These are phyloP conservation scores for Penicillium tannophilum DNA, from an alignment of 495 filamentous ascomycete species.

Conservation along the genomic window DNA sequence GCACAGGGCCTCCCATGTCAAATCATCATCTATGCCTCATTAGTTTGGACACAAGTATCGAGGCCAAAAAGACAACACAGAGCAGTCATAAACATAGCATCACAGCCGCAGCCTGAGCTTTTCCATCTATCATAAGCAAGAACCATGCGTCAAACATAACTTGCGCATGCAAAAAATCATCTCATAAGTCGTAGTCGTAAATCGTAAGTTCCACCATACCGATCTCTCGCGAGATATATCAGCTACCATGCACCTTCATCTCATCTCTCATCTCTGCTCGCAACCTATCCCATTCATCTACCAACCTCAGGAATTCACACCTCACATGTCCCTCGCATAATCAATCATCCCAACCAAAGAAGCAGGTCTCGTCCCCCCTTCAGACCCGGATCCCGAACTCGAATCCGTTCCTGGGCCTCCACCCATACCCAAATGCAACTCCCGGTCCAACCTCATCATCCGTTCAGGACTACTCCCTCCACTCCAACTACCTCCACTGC, in stretches of 20 bases:
- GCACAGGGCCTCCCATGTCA: slow-evolving; percentile 5
- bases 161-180: slow-evolving; percentile 11
- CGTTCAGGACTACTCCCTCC: slow-evolving; percentile 58
- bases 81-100: slow-evolving; percentile 4
- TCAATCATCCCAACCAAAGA: slow-evolving; percentile 5
- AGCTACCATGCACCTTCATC: background rate
- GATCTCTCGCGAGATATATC: slow-evolving; percentile 3
- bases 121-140: slow-evolving; percentile 24
- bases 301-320: too few species aligned
- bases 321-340: slow-evolving; percentile 2
- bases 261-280: background rate
- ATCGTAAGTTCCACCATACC: slow-evolving; percentile 7
- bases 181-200: slow-evolving; percentile 20
- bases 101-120: slow-evolving; percentile 6
- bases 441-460: slow-evolving; percentile 33
- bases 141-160: slow-evolving; percentile 5
- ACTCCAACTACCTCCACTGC: slow-evolving; percentile 53
- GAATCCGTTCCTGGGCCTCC: slow-evolving; percentile 1
- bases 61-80: background rate
- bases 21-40: slow-evolving; percentile 15
- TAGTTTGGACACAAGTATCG: background rate
- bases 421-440: slow-evolving; percentile 1
- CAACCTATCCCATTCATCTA: background rate
- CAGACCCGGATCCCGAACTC: background rate
- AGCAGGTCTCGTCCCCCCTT: background rate